A percentile compares a stretch with the other conserved stretches of the same genome.
Conservation (phyloP, 441 rosid genomes). For the Populus trichocarpa region DNA sequence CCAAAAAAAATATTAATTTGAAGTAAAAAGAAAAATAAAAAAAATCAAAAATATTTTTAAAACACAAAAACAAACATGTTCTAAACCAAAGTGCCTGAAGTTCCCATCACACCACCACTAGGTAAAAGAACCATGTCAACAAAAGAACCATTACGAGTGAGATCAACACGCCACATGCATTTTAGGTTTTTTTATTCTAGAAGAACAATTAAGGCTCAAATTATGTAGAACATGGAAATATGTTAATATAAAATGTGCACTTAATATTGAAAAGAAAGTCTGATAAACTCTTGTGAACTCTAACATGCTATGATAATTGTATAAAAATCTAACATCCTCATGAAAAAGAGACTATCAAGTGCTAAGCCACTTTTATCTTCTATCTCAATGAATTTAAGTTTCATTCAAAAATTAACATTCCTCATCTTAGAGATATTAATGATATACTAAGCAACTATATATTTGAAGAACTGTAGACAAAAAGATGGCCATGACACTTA, state of each 20-base stretch:
- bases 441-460: too few relatives aligned
- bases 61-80: too few relatives aligned
- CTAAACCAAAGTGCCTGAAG: constrained; percentile 35
- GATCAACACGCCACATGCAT: constrained; percentile 44
- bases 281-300: not conserved
- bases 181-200: constrained; percentile 35
- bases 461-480: constrained; percentile 53
- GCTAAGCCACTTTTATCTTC: too few relatives aligned
- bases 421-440: too few relatives aligned
- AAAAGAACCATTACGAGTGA: constrained; percentile 47
- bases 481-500: constrained; percentile 40
- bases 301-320: too few relatives aligned
- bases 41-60: too few relatives aligned
- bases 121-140: constrained; percentile 48
- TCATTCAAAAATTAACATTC: too few relatives aligned
- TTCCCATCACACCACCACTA: constrained; percentile 29
- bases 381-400: too few relatives aligned
- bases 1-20: too few relatives aligned
- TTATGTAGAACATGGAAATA: constrained; percentile 29
- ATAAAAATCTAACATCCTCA: too few relatives aligned
- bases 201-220: constrained; percentile 54
- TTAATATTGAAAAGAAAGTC: not conserved
- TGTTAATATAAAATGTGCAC: constrained; percentile 12
- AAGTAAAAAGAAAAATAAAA: too few relatives aligned
- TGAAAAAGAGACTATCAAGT: too few relatives aligned